These are phyloP conservation scores for Magnaporthiopsis rhizophila DNA, from an alignment of 2,329 filamentous ascomycete species.

Conservation along the genomic window DNA sequence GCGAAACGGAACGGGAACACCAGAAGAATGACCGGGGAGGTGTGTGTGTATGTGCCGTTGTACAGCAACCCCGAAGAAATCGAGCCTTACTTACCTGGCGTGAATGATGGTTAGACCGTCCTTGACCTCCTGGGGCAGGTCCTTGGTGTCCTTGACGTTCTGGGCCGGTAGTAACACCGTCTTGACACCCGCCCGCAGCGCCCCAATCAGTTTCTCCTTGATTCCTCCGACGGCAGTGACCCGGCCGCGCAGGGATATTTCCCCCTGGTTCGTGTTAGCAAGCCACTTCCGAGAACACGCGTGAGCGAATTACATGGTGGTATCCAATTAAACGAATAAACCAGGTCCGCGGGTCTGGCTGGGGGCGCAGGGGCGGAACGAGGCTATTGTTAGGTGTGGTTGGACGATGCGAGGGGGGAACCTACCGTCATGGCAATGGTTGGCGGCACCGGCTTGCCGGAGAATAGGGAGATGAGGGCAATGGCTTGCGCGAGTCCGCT, in stretches of 20 bases:
- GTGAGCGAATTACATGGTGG: constrained; percentile 11
- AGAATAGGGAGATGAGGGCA: constrained; percentile 85
- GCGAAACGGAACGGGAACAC: constrained; percentile 10
- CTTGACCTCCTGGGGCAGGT: constrained; percentile 83
- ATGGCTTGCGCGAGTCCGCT: constrained; percentile 93
- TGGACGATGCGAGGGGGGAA: constrained; percentile 16
- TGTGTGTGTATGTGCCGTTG: constrained; percentile 7
- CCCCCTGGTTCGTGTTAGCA: constrained; percentile 39
- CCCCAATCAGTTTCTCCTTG: constrained; percentile 97
- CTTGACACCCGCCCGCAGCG: constrained; percentile 86
- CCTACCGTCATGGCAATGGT: constrained; percentile 89
- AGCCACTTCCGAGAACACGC: constrained; percentile 12
- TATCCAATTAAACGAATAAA: too few relatives aligned
- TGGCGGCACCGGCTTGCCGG: constrained; percentile 75
- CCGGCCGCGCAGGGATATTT: constrained; percentile 74
- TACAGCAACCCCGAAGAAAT: constrained; percentile 6
- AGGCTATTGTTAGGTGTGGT: too few relatives aligned
- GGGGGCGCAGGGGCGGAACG: too few relatives aligned
- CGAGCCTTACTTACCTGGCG: constrained; percentile 69
- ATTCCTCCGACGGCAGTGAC: constrained; percentile 95
- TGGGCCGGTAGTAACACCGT: constrained; percentile 80
- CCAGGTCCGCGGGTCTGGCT: too few relatives aligned
- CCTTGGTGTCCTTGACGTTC: constrained; percentile 87
- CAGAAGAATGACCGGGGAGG: constrained; percentile 11
- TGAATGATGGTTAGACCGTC: constrained; percentile 81